Evolutionary conservation across 768 basidiomycete species (phyloP).

Genomic region (Pleurotus cornucopiae): DNA sequence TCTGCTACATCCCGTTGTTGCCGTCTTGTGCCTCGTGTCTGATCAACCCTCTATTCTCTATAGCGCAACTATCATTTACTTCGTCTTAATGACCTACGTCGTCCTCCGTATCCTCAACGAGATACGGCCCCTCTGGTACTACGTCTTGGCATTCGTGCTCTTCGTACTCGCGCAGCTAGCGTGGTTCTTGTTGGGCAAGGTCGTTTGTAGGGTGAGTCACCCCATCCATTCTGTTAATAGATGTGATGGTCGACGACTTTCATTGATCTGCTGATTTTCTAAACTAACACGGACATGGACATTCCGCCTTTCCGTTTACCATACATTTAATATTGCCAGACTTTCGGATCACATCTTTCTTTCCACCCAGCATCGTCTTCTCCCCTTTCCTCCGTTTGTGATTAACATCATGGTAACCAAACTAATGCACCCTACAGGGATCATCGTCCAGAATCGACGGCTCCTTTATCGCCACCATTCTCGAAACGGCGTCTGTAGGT

Average conservation of each 20-base stretch:
- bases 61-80: conserved; percentile 67
- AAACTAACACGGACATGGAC: no score
- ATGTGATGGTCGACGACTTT: no score
- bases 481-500: conserved; percentile 73
- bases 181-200: conserved; percentile 75
- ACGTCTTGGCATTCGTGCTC: conserved; percentile 64
- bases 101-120: conserved; percentile 76
- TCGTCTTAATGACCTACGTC: conserved; percentile 76
- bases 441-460: conserved; percentile 75
- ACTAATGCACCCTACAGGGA: conserved; percentile 30
- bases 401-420: no score
- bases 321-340: no score
- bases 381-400: no score
- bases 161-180: conserved; percentile 81
- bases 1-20: not conserved
- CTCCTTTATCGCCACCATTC: conserved; percentile 78
- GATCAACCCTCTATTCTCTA: not conserved
- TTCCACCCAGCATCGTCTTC: no score
- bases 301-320: no score
- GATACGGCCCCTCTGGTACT: conserved; percentile 74
- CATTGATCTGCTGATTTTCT: no score
- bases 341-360: no score
- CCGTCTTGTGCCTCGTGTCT: no score
- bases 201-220: conserved; percentile 59
- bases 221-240: not conserved